Conservation (phyloP, 495 filamentous ascomycete genomes). For the Aspergillus wentii region DNA sequence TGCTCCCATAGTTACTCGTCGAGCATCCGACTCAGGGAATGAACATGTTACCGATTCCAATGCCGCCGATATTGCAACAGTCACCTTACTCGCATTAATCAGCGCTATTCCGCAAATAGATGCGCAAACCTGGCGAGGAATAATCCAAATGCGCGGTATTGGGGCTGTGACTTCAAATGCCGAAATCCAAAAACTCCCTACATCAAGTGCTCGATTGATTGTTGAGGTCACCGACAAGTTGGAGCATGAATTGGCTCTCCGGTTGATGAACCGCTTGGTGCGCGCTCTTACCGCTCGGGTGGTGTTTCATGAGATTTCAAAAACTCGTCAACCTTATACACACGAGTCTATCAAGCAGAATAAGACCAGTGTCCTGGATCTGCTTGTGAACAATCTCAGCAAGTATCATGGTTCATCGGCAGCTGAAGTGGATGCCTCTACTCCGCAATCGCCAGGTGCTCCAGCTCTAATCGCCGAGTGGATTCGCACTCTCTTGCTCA, state of each 20-base stretch:
- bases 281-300: slow-evolving; percentile 47
- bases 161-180: slow-evolving; percentile 47
- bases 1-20: slow-evolving; percentile 22
- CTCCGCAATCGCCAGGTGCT: slow-evolving; percentile 31
- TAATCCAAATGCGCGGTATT: slow-evolving; percentile 46
- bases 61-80: slow-evolving; percentile 50
- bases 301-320: slow-evolving; percentile 49
- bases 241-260: slow-evolving; percentile 56
- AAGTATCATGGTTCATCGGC: slow-evolving; percentile 7
- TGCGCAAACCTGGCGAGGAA: slow-evolving; percentile 42
- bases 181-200: slow-evolving; percentile 32
- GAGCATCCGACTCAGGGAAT: slow-evolving; percentile 22
- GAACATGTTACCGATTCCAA: slow-evolving; percentile 48
- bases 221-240: slow-evolving; percentile 46
- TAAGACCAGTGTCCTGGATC: slow-evolving; percentile 29
- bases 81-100: slow-evolving; percentile 54
- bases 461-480: slow-evolving; percentile 67
- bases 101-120: slow-evolving; percentile 45
- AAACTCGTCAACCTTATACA: slow-evolving; percentile 32
- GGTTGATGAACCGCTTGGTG: slow-evolving; percentile 50
- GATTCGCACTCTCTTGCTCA: slow-evolving; percentile 69
- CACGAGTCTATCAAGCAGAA: slow-evolving; percentile 27
- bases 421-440: slow-evolving; percentile 20
- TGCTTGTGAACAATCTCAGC: slow-evolving; percentile 34
- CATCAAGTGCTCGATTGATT: slow-evolving; percentile 22